Conservation (phyloP, 108 stramenopile species). For the Fistulifera pelliculosa region DNA sequence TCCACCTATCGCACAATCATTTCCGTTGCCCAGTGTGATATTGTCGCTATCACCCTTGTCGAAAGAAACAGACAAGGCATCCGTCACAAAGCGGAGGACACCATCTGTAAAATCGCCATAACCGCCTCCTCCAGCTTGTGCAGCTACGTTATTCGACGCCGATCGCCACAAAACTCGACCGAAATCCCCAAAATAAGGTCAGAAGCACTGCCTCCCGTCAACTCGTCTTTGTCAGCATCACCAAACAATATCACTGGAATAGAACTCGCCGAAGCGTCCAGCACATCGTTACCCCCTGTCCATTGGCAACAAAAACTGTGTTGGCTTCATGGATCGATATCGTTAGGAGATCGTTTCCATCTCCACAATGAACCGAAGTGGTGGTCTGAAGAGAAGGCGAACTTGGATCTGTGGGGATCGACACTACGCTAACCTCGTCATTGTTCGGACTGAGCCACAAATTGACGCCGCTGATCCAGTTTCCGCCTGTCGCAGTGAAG, state of each 20-base stretch:
- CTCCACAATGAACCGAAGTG: constrained; percentile 24
- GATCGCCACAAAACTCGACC: constrained; percentile 23
- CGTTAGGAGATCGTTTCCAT: constrained; percentile 18
- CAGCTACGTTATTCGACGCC: constrained; percentile 3
- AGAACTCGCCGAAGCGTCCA: constrained; percentile 21
- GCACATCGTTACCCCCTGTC: constrained; percentile 21
- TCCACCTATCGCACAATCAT: constrained; percentile 20
- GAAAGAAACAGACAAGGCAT: background rate
- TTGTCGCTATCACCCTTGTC: constrained; percentile 5
- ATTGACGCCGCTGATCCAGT: constrained; percentile 23
- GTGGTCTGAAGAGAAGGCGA: constrained; percentile 14
- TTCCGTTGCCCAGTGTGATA: background rate
- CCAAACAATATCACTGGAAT: constrained; percentile 29
- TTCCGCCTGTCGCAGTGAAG: constrained; percentile 15
- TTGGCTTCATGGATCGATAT: constrained; percentile 12
- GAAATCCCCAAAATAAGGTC: constrained; percentile 30
- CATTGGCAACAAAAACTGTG: constrained; percentile 25
- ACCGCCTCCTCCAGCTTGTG: constrained; percentile 26
- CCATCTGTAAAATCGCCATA: constrained; percentile 34
- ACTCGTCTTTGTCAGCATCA: constrained; percentile 25
- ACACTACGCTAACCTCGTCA: constrained; percentile 18
- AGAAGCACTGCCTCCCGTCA: constrained; percentile 13
- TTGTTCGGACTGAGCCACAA: constrained; percentile 23
- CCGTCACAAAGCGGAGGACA: constrained; percentile 9
- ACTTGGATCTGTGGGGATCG: constrained; percentile 12